Evolutionary conservation across 176 grass and related monocot genomes (phyloP), one percentile per base, ranked within the genome.

Genomic region (Olyra latifolia): DNA sequence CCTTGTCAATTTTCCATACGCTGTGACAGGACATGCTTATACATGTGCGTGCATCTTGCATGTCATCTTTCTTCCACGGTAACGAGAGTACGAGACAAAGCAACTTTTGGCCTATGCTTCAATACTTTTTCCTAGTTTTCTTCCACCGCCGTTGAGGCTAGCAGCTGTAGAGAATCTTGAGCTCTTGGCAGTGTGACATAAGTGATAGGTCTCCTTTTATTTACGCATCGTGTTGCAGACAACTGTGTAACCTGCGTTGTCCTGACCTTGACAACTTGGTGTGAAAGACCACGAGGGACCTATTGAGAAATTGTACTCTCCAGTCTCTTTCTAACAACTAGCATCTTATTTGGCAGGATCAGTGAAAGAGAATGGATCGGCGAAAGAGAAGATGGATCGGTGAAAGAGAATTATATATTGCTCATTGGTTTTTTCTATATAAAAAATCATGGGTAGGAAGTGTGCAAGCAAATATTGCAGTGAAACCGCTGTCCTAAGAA

Each of bases 281-380:
- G 66, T 42, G 28, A 67, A 13, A 12, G 14, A 3, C 38, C 27
- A 19, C 10, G 13, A 25, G 20, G 46, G 27, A 35, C 32, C 32
- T 3, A 35, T 35, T 35, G 5, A 35, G 32, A 35, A 35, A 25
- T 19, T 29, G 47, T 29, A 46, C 57, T 22, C 8, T 64, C 56
- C 66, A 12, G 65, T 72, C 67, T 63, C 83, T 85, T 63, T 79
- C 67, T 0, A 46, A 32, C 66, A 79, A 24, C 16, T 35, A 52
- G 23, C 54, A 7, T 23, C 67, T 72, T 44, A 72, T 62, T 62
- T 71, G 74, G 30, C 1, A 43, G 64, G 14, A 60, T 56, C 10
- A 4, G 28, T 27, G 82, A 76, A 69, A 60, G 41, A 22, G 72
- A 69, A 16, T 7, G 64, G 14, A 60, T 56, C 10, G 3, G 28